phyloP scores from a whole-genome alignment of 2,329 filamentous ascomycete genomes.

The Massarina eburnea region DNA sequence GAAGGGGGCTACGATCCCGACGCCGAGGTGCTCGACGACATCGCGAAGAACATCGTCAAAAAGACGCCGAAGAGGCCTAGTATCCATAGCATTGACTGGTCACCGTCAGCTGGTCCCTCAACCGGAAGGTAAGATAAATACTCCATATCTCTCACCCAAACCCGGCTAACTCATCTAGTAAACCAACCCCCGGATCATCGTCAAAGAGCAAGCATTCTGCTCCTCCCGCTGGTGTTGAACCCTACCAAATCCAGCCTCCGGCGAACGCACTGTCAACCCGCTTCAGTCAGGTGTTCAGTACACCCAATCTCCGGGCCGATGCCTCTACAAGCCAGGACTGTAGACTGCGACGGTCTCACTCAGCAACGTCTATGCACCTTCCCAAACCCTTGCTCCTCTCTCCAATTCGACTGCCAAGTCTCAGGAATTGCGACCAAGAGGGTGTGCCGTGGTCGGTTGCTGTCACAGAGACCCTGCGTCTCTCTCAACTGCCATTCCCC shows the following conservation, averaged over 20 bases:
- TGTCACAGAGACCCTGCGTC: constrained; percentile 31
- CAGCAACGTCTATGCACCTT: constrained; percentile 28
- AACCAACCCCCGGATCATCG: constrained; percentile 28
- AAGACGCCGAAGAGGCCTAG: constrained; percentile 35
- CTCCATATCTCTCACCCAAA: not conserved
- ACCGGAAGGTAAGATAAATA: constrained; percentile 24
- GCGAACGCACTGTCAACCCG: constrained; percentile 17
- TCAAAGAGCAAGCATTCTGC: constrained; percentile 12
- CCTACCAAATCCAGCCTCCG: constrained; percentile 26
- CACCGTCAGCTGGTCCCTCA: constrained; percentile 26
- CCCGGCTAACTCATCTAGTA: constrained; percentile 22
- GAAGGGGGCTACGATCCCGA: constrained; percentile 44
- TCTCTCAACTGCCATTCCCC: constrained; percentile 29
- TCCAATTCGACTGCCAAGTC: constrained; percentile 32
- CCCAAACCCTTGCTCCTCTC: constrained; percentile 24
- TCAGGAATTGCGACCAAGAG: constrained; percentile 24
- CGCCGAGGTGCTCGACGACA: constrained; percentile 36
- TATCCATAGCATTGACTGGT: constrained; percentile 40
- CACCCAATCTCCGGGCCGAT: constrained; percentile 30
- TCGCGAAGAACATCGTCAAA: constrained; percentile 33
- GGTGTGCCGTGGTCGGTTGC: constrained; percentile 29
- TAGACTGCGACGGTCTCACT: constrained; percentile 32
- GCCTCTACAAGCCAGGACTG: constrained; percentile 16
- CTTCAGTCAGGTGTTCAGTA: constrained; percentile 31
- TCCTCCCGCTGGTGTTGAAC: constrained; percentile 10